A percentile compares a stretch with the other conserved stretches of the same genome.
Evolutionary conservation across 1,284 basidiomycete species (phyloP).

Genomic region (Puccinia horiana): DNA sequence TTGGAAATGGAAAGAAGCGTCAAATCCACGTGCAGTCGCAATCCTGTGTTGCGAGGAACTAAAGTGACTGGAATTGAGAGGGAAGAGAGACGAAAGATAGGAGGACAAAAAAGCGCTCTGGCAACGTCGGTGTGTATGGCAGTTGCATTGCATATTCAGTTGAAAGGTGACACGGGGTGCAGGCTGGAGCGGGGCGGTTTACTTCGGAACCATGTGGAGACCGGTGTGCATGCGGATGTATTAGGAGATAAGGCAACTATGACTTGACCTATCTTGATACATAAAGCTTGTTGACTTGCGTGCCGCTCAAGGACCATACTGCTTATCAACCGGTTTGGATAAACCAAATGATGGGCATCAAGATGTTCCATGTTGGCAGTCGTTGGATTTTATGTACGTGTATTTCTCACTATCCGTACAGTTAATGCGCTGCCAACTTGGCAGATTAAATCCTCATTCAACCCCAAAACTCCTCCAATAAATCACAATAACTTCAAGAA

Average conservation of each 20-base stretch:
- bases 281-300: not conserved
- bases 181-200: not conserved
- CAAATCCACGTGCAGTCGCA: not conserved
- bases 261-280: not conserved
- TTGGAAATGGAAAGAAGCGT: not conserved
- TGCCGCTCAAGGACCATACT: slow-evolving; percentile 19
- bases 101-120: not conserved
- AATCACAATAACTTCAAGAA: not conserved
- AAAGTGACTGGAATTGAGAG: not conserved
- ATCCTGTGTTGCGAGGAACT: not conserved
- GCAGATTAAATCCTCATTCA: not conserved
- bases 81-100: not conserved
- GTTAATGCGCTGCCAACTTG: not conserved
- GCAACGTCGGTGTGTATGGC: not conserved
- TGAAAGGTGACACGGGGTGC: slow-evolving; percentile 9
- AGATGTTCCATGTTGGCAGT: not conserved
- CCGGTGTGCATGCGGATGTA: not conserved
- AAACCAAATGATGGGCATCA: slow-evolving; percentile 3
- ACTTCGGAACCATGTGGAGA: not conserved
- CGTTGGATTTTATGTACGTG: not conserved
- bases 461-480: not conserved
- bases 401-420: not conserved
- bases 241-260: not conserved
- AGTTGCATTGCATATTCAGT: not conserved
- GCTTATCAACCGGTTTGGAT: not conserved